phyloP scores from a whole-genome alignment of 495 filamentous ascomycete genomes.

The Daldinia caldariorum region DNA sequence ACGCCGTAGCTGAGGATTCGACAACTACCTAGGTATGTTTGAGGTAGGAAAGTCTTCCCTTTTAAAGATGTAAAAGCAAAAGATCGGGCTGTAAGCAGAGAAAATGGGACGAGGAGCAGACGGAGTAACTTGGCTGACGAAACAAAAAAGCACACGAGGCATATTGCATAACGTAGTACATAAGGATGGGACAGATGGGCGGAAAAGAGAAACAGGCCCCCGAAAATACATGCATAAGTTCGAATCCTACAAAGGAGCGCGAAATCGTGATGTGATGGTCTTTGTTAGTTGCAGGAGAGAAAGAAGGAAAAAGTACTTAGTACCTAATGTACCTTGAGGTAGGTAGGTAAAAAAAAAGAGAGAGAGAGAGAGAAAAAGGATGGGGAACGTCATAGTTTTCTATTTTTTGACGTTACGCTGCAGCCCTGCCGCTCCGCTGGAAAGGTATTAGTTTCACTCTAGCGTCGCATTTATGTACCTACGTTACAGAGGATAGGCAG shows the following conservation, averaged over 20 bases:
- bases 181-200: neutral
- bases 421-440: constrained; percentile 18
- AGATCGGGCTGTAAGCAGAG: neutral
- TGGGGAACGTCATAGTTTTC: constrained; percentile 34
- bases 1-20: constrained; percentile 21
- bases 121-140: constrained; percentile 11
- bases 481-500: neutral
- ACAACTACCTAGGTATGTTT: constrained; percentile 9
- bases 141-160: constrained; percentile 6
- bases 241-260: constrained; percentile 12
- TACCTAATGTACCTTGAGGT: no score
- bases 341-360: neutral
- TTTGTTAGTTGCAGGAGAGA: no score
- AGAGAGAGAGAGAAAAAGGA: neutral
- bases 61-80: neutral
- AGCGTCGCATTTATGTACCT: neutral
- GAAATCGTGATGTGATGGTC: neutral
- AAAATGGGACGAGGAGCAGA: constrained; percentile 8
- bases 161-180: constrained; percentile 12
- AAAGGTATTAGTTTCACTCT: constrained; percentile 6
- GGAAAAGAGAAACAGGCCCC: constrained; percentile 25
- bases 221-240: constrained; percentile 10
- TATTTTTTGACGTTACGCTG: constrained; percentile 31
- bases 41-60: neutral
- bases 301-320: no score